phyloP scores from a whole-genome alignment of 225 moss, liverwort and hornwort genomes.

The Polytrichum commune region DNA sequence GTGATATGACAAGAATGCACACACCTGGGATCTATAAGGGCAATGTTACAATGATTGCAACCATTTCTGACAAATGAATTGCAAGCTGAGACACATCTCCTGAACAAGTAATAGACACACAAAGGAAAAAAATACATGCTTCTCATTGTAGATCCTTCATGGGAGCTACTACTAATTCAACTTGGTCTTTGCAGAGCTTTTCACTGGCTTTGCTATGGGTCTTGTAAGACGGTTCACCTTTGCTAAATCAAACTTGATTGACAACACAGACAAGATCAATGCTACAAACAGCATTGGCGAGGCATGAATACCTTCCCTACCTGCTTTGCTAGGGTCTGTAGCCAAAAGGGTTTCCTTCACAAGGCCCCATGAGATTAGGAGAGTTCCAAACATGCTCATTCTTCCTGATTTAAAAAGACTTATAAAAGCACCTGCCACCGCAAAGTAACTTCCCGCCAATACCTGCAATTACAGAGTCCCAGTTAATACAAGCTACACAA shows the following conservation, averaged over 20 bases:
- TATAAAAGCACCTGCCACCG: constrained; percentile 49
- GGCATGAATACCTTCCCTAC: constrained; percentile 24
- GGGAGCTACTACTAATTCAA: constrained; percentile 21
- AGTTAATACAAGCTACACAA: not conserved
- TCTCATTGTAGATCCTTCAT: no score
- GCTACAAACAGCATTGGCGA: constrained; percentile 39
- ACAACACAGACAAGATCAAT: constrained; percentile 45
- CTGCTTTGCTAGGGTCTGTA: constrained; percentile 14
- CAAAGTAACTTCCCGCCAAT: constrained; percentile 62
- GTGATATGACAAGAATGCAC: no score
- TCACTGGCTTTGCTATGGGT: constrained; percentile 47
- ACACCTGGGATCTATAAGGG: no score
- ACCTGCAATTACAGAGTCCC: constrained; percentile 27
- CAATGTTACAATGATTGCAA: no score
- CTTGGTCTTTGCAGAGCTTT: constrained; percentile 52
- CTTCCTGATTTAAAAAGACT: constrained; percentile 56
- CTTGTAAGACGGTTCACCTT: constrained; percentile 40
- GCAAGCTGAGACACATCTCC: no score
- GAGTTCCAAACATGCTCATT: constrained; percentile 58
- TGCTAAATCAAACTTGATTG: constrained; percentile 53
- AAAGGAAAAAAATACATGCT: no score
- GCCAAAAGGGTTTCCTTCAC: constrained; percentile 49
- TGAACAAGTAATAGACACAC: no score
- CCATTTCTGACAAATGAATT: no score
- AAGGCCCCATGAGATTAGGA: constrained; percentile 56